Percentiles rank a stretch among this genome's conserved stretches.
phyloP scores from a whole-genome alignment of 192 early-diverging fungal genomes.

The Borealophlyctis nickersoniae region DNA sequence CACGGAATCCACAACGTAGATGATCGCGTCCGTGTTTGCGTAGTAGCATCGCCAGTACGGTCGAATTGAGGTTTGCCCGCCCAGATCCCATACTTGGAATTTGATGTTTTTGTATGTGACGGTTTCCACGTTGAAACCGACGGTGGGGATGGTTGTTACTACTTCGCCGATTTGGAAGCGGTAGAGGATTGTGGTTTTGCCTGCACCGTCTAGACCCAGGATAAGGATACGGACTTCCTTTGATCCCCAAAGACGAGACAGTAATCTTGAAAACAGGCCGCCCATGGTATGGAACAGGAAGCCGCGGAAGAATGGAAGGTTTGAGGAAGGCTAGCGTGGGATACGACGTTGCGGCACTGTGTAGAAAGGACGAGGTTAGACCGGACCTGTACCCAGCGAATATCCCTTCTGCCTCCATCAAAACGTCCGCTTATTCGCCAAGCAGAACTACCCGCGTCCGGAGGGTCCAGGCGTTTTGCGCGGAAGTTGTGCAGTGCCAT shows the following conservation, averaged over 20 bases:
- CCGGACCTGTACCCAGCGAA: too few relatives aligned
- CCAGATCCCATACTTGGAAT: conserved; percentile 98
- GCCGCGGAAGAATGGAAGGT: too few relatives aligned
- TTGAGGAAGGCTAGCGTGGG: too few relatives aligned
- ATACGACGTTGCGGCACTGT: too few relatives aligned
- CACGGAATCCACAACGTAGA: conserved; percentile 94
- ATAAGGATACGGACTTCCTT: conserved; percentile 96
- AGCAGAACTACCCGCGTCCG: too few relatives aligned
- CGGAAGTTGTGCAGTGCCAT: too few relatives aligned
- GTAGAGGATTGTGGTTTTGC: conserved; percentile 97
- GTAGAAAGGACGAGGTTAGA: too few relatives aligned
- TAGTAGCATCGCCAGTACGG: conserved; percentile 99
- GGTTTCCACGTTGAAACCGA: conserved; percentile 82
- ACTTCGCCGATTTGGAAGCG: conserved; percentile 95
- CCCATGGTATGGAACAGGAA: too few relatives aligned
- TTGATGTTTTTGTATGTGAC: conserved; percentile 96
- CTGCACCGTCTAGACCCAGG: conserved; percentile 92
- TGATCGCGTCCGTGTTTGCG: conserved; percentile 97
- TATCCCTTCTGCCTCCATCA: too few relatives aligned
- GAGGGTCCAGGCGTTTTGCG: too few relatives aligned
- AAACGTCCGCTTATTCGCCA: too few relatives aligned
- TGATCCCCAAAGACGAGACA: conserved; percentile 83
- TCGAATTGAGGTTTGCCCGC: conserved; percentile 83
- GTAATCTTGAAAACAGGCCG: conserved; percentile 66
- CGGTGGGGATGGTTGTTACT: conserved; percentile 95